phyloP scores from a whole-genome alignment of 805 yeast species.

The Lipomyces orientalis region DNA sequence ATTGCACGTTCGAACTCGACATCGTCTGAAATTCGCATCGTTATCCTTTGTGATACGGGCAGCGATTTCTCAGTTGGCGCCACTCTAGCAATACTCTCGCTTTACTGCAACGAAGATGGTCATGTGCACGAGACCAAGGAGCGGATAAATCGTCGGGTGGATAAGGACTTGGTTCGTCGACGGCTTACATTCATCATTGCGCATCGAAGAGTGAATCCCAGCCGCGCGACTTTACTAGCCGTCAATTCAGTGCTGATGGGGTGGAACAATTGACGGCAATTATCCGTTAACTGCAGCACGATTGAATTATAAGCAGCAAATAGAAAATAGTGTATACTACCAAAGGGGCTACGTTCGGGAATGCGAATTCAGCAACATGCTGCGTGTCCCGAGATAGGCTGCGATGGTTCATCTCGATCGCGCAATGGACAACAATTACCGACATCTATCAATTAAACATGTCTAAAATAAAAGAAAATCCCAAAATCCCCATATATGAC shows the following conservation, averaged over 20 bases:
- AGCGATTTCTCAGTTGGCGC: slow-evolving; percentile 71
- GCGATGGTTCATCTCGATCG: not conserved
- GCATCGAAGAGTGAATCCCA: slow-evolving; percentile 66
- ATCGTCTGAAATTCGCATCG: slow-evolving; percentile 39
- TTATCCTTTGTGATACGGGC: slow-evolving; percentile 68
- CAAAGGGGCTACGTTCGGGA: too few relatives aligned
- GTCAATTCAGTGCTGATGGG: slow-evolving; percentile 65
- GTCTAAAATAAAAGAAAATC: not conserved
- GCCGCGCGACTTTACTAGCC: slow-evolving; percentile 76
- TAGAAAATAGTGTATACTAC: not conserved
- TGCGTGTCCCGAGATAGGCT: not conserved
- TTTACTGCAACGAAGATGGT: slow-evolving; percentile 55
- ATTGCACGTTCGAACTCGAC: not conserved
- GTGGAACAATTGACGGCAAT: slow-evolving; percentile 15
- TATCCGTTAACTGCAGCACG: not conserved
- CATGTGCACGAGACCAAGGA: slow-evolving; percentile 11
- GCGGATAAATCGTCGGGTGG: slow-evolving; percentile 40
- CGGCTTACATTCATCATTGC: slow-evolving; percentile 60
- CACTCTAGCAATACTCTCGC: slow-evolving; percentile 58
- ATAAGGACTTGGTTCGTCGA: slow-evolving; percentile 61
- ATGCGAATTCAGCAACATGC: not conserved
- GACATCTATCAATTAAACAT: slow-evolving; percentile 13
- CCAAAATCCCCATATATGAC: slow-evolving; percentile 18
- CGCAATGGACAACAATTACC: not conserved
- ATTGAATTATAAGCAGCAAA: too few relatives aligned